Base-by-base conservation (phyloP, 2,329 filamentous ascomycete species). In the Tetracladium maxilliforme region DNA sequence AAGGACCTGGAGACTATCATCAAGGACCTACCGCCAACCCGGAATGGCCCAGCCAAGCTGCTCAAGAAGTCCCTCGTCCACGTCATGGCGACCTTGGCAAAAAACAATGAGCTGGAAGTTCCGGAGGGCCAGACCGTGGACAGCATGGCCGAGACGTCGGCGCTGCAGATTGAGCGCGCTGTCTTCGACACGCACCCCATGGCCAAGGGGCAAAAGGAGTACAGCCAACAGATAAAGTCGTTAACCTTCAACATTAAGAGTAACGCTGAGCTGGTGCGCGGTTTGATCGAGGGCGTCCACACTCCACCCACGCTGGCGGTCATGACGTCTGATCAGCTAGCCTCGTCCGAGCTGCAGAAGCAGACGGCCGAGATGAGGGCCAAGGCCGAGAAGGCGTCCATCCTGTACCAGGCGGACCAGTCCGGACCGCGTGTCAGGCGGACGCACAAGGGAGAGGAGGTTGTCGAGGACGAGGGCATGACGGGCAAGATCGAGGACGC, bases 391-490 rank as follows among this genome's bases (percentile, higher is more conserved):
- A 81, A 84, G 40, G 80, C 87, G 47, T 80, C 87, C 22, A 86
- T 90, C 23, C 73, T 87, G 31, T 69, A 82, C 10, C 70, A 80
- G 12, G 71, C 79, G 11, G 64, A 70, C 24, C n/a, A n/a, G n/a
- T n/a, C n/a, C n/a, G 83, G 70, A 2, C 79, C 86, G 4, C 72
- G 84, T 4, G 75, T 94, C 29, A 70, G 84, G 40, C 73, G 81
- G 37, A 94, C 87, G 3, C 87, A 95, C 56, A 95, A 95, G 49
- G 90, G 90, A 9, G 86, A 94, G 30, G 90, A 95, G 45, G 51
- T 93, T 10, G 65, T 95, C 10, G 84, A 87, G 33, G 72, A 78
- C 22, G 82, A 92, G 17, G 61, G 52, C 24, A 51, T n/a, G n/a
- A n/a, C n/a, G n/a, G n/a, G n/a, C n/a, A n/a, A n/a, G n/a, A n/a